A percentile compares a stretch with the other conserved stretches of the same genome.
phyloP scores from a whole-genome alignment of 345 rosid genomes.

The Cardamine occulta region DNA sequence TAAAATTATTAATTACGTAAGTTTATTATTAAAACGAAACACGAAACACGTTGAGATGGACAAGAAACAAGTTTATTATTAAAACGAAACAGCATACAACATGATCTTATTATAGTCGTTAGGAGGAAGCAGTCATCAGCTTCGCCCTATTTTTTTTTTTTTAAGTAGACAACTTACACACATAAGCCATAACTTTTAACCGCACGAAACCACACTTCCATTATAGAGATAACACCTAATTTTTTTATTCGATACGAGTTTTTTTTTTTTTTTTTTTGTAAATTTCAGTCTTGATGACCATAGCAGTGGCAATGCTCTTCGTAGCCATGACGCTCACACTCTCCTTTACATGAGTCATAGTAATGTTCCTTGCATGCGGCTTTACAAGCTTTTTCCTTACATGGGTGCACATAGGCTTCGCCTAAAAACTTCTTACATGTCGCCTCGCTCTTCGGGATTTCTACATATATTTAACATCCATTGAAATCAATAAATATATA shows the following conservation, averaged over 20 bases:
- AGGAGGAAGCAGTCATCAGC: background rate
- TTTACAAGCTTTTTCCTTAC: constrained; percentile 25
- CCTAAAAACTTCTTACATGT: constrained; percentile 15
- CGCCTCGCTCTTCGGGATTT: constrained; percentile 34
- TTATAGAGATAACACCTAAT: background rate
- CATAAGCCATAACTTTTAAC: background rate
- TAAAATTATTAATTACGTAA: background rate
- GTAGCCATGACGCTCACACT: constrained; percentile 21
- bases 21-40: no score
- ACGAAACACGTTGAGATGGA: background rate
- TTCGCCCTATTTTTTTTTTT: background rate
- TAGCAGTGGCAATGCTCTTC: constrained; percentile 30
- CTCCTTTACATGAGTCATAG: constrained; percentile 23
- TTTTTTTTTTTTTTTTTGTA: background rate
- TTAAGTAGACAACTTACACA: constrained; percentile 1
- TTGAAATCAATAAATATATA: background rate
- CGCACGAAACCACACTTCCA: background rate
- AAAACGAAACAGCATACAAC: constrained; percentile 1
- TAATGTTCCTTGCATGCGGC: background rate
- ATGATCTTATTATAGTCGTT: constrained; percentile 8
- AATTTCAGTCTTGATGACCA: constrained; percentile 15
- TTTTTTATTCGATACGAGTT: background rate
- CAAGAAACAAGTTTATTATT: background rate
- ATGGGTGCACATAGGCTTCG: constrained; percentile 12
- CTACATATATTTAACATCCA: constrained; percentile 4